Percentiles rank a stretch among this genome's conserved stretches.
Evolutionary conservation across 192 early-diverging fungal species (phyloP).

Genomic region (Backusella australiensis): DNA sequence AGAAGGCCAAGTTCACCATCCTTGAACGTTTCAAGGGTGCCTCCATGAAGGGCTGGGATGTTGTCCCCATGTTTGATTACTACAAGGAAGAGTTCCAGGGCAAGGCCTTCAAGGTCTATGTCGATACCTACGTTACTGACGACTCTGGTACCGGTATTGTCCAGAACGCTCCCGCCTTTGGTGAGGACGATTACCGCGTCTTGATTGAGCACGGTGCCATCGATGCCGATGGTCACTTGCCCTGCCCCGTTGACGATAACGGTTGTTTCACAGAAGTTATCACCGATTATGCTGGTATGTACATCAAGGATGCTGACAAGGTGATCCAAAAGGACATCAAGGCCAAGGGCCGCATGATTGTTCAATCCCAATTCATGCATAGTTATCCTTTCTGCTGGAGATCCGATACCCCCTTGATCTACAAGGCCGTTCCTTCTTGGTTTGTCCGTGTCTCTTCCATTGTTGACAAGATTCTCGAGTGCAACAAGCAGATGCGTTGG

Average conservation of each 20-base stretch:
- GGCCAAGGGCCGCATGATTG: conserved; percentile 75
- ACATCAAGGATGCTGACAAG: conserved; percentile 99
- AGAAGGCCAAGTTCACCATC: conserved; percentile 93
- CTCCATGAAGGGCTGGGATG: conserved; percentile 83
- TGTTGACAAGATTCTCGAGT: conserved; percentile 79
- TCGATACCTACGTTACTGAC: conserved; percentile 92
- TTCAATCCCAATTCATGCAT: conserved; percentile 89
- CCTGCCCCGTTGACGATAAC: conserved; percentile 87
- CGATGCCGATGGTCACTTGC: conserved; percentile 77
- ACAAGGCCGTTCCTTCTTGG: conserved; percentile 96
- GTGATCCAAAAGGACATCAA: conserved; percentile 91
- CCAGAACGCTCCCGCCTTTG: conserved; percentile 96
- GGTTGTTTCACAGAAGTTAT: conserved; percentile 81
- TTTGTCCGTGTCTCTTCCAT: conserved; percentile 90
- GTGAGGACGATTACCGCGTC: conserved; percentile 99
- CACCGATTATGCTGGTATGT: conserved; percentile 74
- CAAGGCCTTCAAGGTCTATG: conserved; percentile 80
- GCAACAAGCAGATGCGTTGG: conserved; percentile 91
- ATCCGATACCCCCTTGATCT: conserved; percentile 96
- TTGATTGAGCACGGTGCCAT: conserved; percentile 81
- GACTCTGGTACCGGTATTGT: conserved; percentile 97
- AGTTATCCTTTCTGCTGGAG: conserved; percentile 98
- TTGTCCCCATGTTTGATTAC: conserved; percentile 91
- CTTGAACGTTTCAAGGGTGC: conserved; percentile 74
- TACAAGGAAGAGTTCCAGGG: conserved; percentile 68